A percentile compares a stretch with the other conserved stretches of the same genome.
These are phyloP conservation scores for Phytophthora syringae DNA, from an alignment of 352 stramenopile genomes.

Conservation along the genomic window DNA sequence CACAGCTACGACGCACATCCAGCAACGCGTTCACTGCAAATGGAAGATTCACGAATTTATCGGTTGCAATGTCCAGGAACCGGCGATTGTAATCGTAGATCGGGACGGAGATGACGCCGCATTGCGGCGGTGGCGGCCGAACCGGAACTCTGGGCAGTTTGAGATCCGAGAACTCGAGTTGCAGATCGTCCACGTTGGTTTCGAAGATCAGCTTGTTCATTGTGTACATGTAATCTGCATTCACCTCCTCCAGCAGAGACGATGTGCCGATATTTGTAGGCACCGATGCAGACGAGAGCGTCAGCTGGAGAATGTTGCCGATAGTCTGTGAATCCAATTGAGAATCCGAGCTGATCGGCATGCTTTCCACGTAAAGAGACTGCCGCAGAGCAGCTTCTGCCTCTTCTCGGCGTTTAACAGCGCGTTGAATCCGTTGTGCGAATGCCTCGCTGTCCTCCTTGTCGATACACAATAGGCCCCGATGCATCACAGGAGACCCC, in stretches of 20 bases:
- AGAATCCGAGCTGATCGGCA: slow-evolving; percentile 72
- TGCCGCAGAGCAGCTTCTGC: slow-evolving; percentile 71
- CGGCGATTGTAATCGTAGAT: slow-evolving; percentile 77
- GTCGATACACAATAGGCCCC: slow-evolving; percentile 70
- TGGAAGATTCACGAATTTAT: slow-evolving; percentile 73
- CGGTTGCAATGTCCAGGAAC: slow-evolving; percentile 60
- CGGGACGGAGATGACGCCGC: slow-evolving; percentile 57
- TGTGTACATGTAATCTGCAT: slow-evolving; percentile 90
- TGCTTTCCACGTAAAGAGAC: slow-evolving; percentile 75
- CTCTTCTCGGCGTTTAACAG: slow-evolving; percentile 54
- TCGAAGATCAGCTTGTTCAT: slow-evolving; percentile 95
- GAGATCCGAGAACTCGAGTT: slow-evolving; percentile 62
- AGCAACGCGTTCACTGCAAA: slow-evolving; percentile 79
- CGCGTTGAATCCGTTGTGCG: slow-evolving; percentile 45
- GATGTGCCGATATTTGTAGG: slow-evolving; percentile 63
- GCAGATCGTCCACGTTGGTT: slow-evolving; percentile 69
- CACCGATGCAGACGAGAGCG: slow-evolving; percentile 64
- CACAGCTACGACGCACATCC: slow-evolving; percentile 73
- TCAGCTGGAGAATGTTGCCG: slow-evolving; percentile 74
- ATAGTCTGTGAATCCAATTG: slow-evolving; percentile 76
- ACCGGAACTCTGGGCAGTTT: slow-evolving; percentile 39
- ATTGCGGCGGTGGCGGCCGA: slow-evolving; percentile 41
- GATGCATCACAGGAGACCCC: slow-evolving; percentile 66
- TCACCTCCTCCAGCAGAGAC: slow-evolving; percentile 88
- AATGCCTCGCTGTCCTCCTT: slow-evolving; percentile 57